Conservation (phyloP, 495 filamentous ascomycete species). For the Chaetomidium leptoderma region DNA sequence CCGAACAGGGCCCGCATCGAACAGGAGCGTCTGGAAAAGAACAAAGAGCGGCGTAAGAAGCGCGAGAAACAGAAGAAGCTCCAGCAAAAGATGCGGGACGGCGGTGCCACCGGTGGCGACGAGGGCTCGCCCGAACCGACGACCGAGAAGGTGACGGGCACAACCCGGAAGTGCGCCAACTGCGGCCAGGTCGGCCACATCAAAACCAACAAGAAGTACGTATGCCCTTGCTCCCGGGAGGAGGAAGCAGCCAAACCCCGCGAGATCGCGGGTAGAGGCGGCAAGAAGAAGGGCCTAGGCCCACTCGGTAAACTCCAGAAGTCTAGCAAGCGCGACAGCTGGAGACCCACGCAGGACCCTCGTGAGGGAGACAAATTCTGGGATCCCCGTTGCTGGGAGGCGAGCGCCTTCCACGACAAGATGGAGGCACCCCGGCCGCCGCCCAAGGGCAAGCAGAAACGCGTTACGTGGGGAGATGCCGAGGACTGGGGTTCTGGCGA, state of each 20-base stretch:
- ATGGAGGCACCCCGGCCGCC: neutral
- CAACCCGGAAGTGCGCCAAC: constrained; percentile 92
- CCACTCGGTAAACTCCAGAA: neutral
- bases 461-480: neutral
- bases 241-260: neutral
- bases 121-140: constrained; percentile 47
- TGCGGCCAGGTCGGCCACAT: constrained; percentile 95
- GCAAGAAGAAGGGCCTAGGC: neutral
- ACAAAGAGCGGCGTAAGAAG: constrained; percentile 83
- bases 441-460: neutral
- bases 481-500: neutral
- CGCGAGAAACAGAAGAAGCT: constrained; percentile 84
- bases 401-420: neutral
- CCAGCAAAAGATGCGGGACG: constrained; percentile 38
- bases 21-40: constrained; percentile 74
- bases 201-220: constrained; percentile 97
- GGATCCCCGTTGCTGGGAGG: constrained; percentile 7
- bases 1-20: constrained; percentile 65
- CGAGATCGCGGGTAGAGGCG: neutral
- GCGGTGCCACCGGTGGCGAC: constrained; percentile 36
- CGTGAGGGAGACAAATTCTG: constrained; percentile 9
- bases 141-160: constrained; percentile 54
- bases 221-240: constrained; percentile 12
- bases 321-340: neutral
- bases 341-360: neutral